Evolutionary conservation across 768 basidiomycete species (phyloP).

Genomic region (Lepiota brunneoincarnata): DNA sequence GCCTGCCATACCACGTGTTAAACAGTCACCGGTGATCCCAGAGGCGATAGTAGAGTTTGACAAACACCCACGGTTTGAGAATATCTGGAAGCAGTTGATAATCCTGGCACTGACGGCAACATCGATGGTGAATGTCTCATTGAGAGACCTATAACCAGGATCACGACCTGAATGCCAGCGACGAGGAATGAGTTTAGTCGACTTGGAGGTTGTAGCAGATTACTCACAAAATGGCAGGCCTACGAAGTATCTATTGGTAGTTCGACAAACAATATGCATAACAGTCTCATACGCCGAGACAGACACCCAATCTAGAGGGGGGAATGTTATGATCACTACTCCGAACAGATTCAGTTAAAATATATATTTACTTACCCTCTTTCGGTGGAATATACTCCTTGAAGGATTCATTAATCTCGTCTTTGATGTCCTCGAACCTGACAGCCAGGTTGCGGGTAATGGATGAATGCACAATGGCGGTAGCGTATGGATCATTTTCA

Average conservation of each 20-base stretch:
- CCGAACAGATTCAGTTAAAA: neutral
- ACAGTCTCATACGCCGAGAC: constrained; percentile 24
- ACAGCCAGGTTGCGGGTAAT: too few species aligned
- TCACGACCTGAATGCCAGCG: constrained; percentile 36
- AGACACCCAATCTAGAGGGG: constrained; percentile 34
- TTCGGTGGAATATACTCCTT: too few species aligned
- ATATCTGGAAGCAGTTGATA: too few species aligned
- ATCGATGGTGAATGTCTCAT: constrained; percentile 28
- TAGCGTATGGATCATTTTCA: too few species aligned
- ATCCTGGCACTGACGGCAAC: constrained; percentile 23
- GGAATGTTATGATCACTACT: neutral
- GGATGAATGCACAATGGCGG: too few species aligned
- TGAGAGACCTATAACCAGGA: constrained; percentile 30
- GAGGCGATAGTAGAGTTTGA: constrained; percentile 20
- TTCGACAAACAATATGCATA: too few species aligned
- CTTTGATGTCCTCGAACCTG: too few species aligned
- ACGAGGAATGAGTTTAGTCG: neutral
- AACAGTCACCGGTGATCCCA: too few species aligned
- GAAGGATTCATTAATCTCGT: too few species aligned
- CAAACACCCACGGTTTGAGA: constrained; percentile 35
- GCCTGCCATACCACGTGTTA: neutral
- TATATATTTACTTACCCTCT: too few species aligned
- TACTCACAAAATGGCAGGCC: constrained; percentile 45
- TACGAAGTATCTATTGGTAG: too few species aligned
- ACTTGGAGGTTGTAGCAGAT: too few species aligned